Evolutionary conservation across 495 filamentous ascomycete species (phyloP), one percentile per base, ranked within the genome.

Genomic region (Penicillium lagena): DNA sequence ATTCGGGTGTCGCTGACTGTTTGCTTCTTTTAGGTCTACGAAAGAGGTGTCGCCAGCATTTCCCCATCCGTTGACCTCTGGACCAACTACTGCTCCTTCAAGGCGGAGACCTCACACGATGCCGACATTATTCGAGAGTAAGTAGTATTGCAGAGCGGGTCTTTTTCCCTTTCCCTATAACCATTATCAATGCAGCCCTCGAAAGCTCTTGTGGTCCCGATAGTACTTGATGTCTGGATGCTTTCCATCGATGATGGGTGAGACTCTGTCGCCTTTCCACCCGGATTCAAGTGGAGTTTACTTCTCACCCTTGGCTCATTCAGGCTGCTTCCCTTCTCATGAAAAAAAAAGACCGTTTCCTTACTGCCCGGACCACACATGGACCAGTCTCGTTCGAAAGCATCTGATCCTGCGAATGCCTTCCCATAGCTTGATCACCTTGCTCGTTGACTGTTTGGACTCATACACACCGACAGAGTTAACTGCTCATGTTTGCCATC

Each of bases 111-210:
- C 38, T 91, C 85, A 54, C 93, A 99, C 73, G 89, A 94, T 54
- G 74, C 86, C 46, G 87, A 95, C 57, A 78, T 91, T 63, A 95
- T 96, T 71, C 85, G 94, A 96, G 93, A 97, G 93, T 98, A 95
- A 96, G 32, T 22, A 22, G 22, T 34, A 34, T 34, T 11, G 9
- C 10, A 12, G 32, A 2, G 4, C 32, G 9, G 32, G 32, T 39
- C 37, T 56, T 55, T 60, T 61, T 61, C 60, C 47, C 41, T 51
- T 45, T 51, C 49, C 58, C 58, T 59, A 57, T 61, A 55, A 57
- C 59, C 47, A 47, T 56, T 61, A 72, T 56, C 61, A 58, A 66
- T 49, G 54, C 65, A 72, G 68, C 64, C 45, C 43, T 53, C 60
- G 51, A 59, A 62, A 48, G 47, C 54, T 48, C 45, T 62, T 54